Evolutionary conservation across 106 monocot genomes (phyloP), one percentile per base, ranked within the genome.

Genomic region (Phalaenopsis equestris): DNA sequence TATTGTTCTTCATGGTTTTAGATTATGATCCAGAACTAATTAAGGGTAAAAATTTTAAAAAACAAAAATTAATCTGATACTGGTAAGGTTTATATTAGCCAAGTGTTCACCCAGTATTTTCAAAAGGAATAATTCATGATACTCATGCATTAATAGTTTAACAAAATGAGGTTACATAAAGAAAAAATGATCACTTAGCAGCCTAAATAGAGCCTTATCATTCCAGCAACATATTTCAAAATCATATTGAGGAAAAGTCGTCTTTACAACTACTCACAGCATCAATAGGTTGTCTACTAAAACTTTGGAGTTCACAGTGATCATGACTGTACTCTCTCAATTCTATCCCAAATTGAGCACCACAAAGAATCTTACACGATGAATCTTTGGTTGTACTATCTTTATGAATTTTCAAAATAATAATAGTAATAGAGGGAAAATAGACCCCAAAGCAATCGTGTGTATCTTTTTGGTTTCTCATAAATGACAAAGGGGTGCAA

Each of bases 41-140:
- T 36, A 11, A 7, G 39, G 52, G 43, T 10, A 56, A 77, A 77
- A 77, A 30, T 56, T 21, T 45, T 55, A 77, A 56, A 23, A 36
- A 45, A 45, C 3, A 45, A 45, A 45, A 30, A 30, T 77, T 8
- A 56, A 55, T 37, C 55, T 14, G 15, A 77, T 45, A 77, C 39
- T 77, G 55, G 36, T 3, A 49, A 55, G 52, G 24, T 56, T 56
- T 56, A 77, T n/a, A 14, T 42, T 47, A 57, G 19, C 21, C 75
- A 76, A 45, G 4, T 47, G 2, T 75, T 75, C 4, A 4, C 43
- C 11, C 75, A 6, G 15, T 76, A 43, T 45, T 76, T 76, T 43
- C 45, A 47, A 43, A 76, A n/a, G 75, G 75, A n/a, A 45, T 76
- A 6, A 76, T 23, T 21, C 75, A 76, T 43, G 42, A 17, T 76